A percentile compares a stretch with the other conserved stretches of the same genome.
phyloP scores from a whole-genome alignment of 129 eudicot species.

The Deinandra increscens region DNA sequence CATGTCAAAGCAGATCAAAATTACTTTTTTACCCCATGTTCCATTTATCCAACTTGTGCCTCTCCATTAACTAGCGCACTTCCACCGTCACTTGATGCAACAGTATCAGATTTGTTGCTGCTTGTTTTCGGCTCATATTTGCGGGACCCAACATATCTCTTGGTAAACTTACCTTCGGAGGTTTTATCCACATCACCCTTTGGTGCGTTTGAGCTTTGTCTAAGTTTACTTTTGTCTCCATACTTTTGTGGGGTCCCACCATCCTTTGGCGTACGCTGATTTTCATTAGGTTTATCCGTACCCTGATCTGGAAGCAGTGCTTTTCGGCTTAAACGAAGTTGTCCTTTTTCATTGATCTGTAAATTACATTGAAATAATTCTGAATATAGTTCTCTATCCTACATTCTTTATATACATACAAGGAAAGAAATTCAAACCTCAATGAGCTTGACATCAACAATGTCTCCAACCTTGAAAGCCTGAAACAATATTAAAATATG shows the following conservation, averaged over 20 bases:
- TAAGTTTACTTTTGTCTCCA: constrained; percentile 43
- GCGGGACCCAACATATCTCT: constrained; percentile 40
- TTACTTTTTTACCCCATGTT: constrained; percentile 8
- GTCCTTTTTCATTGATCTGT: constrained; percentile 98
- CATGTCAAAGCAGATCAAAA: constrained; percentile 19
- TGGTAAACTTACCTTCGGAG: constrained; percentile 40
- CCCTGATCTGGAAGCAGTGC: constrained; percentile 80
- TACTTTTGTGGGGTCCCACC: constrained; percentile 38
- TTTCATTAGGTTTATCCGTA: constrained; percentile 48
- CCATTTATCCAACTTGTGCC: constrained; percentile 57
- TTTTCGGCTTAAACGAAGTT: constrained; percentile 88
- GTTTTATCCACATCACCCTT: constrained; percentile 34
- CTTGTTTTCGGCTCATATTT: constrained; percentile 45
- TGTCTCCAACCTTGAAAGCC: constrained; percentile 96
- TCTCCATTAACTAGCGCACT: constrained; percentile 63
- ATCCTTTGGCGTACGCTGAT: constrained; percentile 44
- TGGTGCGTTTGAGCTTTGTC: constrained; percentile 32
- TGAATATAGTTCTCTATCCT: not conserved
- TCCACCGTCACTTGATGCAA: constrained; percentile 41
- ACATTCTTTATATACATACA: not conserved
- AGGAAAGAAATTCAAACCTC: constrained; percentile 54
- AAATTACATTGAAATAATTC: constrained; percentile 11
- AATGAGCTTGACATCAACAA: constrained; percentile 89
- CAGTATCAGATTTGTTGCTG: constrained; percentile 40
- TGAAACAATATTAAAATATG: constrained; percentile 27